Evolutionary conservation across 2,329 filamentous ascomycete genomes (phyloP), one percentile per base, ranked within the genome.

Genomic region (Lasiodiplodia sp.): DNA sequence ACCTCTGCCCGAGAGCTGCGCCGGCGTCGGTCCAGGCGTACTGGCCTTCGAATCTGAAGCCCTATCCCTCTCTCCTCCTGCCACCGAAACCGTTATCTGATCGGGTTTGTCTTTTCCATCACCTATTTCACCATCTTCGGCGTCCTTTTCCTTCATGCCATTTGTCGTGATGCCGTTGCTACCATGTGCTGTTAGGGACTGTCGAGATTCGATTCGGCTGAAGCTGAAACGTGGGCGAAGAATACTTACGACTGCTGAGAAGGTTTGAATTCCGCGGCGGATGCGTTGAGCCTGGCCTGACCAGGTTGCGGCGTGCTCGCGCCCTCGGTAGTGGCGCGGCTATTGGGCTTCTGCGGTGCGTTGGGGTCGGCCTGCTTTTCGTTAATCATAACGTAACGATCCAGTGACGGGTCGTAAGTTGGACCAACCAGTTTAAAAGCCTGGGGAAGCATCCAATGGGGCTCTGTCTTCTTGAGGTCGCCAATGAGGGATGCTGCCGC

Each of bases 101-200:
- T 69, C 38, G 11, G 31, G 2, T 21, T 44, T 34, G 10, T 71
- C 44, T 40, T 82, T 88, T 40, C 82, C 83, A 73, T 92, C 91
- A 71, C 89, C 87, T 28, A 92, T 90, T 76, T 93, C 91, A 23
- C 91, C 91, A 74, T 93, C 91, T 76, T 93, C 91, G 66, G 88
- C 87, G 70, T 90, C 88, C 1, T 78, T 77, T 70, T 69, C 78
- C 76, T 73, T 71, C 18, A 67, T 34, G 62, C 51, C 76, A 18
- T 73, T 71, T 23, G 76, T 77, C n/a, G 75, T 71, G n/a, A 76
- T 71, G 60, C 81, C 76, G 21, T 79, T 77, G 31, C 76, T 78
- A 67, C 44, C n/a, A n/a, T 18, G 10, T 47, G 31, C 6, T 23
- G 34, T 38, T 60, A 60, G 56, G 12, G 37, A 10, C 18, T 37